Evolutionary conservation across 495 filamentous ascomycete genomes (phyloP).

Genomic region (Aspergillus nidulans): DNA sequence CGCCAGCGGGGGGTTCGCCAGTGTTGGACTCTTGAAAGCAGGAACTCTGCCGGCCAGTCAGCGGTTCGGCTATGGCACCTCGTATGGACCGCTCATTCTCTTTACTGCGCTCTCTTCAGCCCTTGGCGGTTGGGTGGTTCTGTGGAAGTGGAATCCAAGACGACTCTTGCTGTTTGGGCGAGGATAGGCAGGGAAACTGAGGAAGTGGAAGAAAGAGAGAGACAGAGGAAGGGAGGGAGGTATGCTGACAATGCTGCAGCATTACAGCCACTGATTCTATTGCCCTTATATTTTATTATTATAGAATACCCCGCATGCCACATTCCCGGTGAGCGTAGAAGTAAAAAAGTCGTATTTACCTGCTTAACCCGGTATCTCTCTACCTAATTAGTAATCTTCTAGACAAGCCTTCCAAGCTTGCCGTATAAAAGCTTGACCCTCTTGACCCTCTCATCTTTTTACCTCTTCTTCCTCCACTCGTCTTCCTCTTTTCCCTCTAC

Average conservation of each 20-base stretch:
- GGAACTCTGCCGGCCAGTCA: constrained; percentile 12
- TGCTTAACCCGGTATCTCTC: too few species aligned
- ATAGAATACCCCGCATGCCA: too few species aligned
- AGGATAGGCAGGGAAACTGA: neutral
- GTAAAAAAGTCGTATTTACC: too few species aligned
- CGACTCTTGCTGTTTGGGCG: neutral
- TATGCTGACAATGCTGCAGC: too few species aligned
- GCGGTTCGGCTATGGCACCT: constrained; percentile 31
- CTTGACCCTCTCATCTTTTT: neutral
- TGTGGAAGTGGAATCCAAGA: constrained; percentile 25
- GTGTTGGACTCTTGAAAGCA: constrained; percentile 46
- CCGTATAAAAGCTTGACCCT: neutral
- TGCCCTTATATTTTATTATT: too few species aligned
- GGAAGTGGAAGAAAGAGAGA: too few species aligned
- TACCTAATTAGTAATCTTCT: too few species aligned
- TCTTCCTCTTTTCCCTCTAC: too few species aligned
- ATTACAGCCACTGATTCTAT: too few species aligned
- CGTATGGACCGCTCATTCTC: constrained; percentile 42
- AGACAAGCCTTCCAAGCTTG: too few species aligned
- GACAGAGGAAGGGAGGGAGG: too few species aligned
- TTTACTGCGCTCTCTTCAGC: constrained; percentile 43
- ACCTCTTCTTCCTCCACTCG: neutral
- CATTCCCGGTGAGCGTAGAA: too few species aligned
- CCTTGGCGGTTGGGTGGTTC: constrained; percentile 34
- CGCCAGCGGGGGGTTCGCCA: constrained; percentile 57